Conservation (phyloP, 192 early-diverging fungal species). For the Rhizoclosmatium sp. region DNA sequence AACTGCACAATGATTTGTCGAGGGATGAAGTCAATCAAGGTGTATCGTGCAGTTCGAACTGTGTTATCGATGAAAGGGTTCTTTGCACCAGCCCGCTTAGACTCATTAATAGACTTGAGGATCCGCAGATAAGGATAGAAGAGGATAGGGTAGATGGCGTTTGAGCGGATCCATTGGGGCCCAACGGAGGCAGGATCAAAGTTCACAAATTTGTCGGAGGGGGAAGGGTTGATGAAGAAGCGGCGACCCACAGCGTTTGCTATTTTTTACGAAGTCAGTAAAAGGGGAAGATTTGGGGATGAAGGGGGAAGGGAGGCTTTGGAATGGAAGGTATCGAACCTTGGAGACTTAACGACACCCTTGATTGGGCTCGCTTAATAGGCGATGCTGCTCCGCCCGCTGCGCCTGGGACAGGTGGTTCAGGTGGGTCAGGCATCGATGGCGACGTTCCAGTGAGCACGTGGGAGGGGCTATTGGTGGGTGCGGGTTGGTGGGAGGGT, state of each 20-base stretch:
- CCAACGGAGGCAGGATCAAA: conserved; percentile 18
- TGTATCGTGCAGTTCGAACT: conserved; percentile 72
- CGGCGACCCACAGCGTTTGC: conserved; percentile 12
- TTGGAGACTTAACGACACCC: not conserved
- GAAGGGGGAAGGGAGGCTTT: not conserved
- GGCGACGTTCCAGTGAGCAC: not conserved
- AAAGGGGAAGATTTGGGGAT: not conserved
- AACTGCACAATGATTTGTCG: conserved; percentile 72
- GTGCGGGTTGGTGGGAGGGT: not conserved
- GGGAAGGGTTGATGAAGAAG: conserved; percentile 27
- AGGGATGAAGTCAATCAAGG: conserved; percentile 63
- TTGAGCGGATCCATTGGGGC: conserved; percentile 35
- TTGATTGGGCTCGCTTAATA: not conserved
- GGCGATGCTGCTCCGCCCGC: not conserved
- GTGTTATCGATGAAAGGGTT: conserved; percentile 57
- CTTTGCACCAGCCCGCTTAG: not conserved
- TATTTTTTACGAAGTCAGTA: not conserved
- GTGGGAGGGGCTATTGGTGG: not conserved
- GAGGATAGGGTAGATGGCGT: conserved; percentile 10
- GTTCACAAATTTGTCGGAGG: conserved; percentile 20
- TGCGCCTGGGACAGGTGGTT: not conserved
- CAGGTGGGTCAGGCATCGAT: not conserved
- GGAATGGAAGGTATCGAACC: not conserved
- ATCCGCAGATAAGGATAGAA: conserved; percentile 27
- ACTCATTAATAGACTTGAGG: not conserved